Evolutionary conservation across 345 rosid genomes (phyloP), one percentile per base, ranked within the genome.

Genomic region (Gossypium raimondii): DNA sequence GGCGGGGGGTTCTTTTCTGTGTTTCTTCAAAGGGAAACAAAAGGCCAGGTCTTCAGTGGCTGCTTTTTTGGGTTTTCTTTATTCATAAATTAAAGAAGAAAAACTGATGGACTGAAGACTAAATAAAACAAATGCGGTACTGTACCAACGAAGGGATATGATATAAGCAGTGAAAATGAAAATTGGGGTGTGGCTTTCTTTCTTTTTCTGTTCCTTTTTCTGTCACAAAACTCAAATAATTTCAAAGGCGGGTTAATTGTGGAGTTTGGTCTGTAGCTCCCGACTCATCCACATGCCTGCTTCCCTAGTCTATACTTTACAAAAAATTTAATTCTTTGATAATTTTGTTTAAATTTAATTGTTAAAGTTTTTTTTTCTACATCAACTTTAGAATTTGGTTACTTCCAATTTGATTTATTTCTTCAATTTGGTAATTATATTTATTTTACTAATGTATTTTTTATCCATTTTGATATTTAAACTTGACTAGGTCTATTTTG

Each of bases 241-340:
- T 83, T 81, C 75, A 60, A 76, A 11, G 68, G 70, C 11, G 55
- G 75, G 25, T 77, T 52, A 29, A 79, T 41, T 76, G 74, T 76
- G 47, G 78, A 41, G 81, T 82, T 82, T 76, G 84, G 84, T 60
- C 84, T 83, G 91, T 82, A 53, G 57, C 57, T 83, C 89, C 89
- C 88, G 84, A 88, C 88, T 75, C 82, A 83, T 84, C 86, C 89
- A 88, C 83, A 86, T 88, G 92, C 89, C 89, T 72, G 79, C 83
- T 69, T 86, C 86, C 88, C 88, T 50, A 59, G 79, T 80, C 86
- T 55, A n/a, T 4, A 9, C 59, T 9, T 55, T 53, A 53, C 57
- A 53, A n/a, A 17, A 7, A 17, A 34, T 1, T 34, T 34, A 34
- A 4, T 5, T 34, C 41, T 34, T 34, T 4, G 41, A 34, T 5